phyloP scores from a whole-genome alignment of 139 green algal species.

The Penium margaritaceum region DNA sequence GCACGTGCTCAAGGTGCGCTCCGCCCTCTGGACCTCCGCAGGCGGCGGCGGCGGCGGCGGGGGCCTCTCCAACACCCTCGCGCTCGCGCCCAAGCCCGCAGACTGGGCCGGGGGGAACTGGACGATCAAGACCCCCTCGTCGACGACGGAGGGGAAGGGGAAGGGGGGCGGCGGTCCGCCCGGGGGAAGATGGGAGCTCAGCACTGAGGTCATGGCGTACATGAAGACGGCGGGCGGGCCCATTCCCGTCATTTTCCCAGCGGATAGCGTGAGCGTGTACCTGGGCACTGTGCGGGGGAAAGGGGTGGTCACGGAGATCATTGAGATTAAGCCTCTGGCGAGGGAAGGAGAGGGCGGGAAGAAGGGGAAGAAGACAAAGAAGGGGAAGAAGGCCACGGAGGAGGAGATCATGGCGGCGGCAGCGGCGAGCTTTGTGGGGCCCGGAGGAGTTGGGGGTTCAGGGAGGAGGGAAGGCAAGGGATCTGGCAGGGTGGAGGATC shows the following conservation, averaged over 20 bases:
- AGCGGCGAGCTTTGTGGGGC: no score
- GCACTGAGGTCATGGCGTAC: conserved; percentile 36
- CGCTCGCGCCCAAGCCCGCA: conserved; percentile 14
- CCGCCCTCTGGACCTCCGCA: conserved; percentile 33
- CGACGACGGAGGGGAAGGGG: no score
- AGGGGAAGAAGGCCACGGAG: conserved; percentile 13
- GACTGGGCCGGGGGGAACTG: conserved; percentile 39
- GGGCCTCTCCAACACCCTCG: conserved; percentile 7
- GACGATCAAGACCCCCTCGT: no score
- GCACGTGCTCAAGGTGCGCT: conserved; percentile 32
- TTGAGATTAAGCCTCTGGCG: conserved; percentile 12
- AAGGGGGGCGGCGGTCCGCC: neutral
- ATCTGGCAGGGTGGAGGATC: no score
- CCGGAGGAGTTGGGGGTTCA: no score
- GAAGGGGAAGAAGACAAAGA: neutral
- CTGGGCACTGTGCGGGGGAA: conserved; percentile 26
- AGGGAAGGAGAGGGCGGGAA: neutral
- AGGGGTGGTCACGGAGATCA: conserved; percentile 5
- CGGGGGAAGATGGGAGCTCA: conserved; percentile 20
- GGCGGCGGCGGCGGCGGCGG: neutral
- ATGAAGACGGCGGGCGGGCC: conserved; percentile 29
- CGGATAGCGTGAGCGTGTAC: conserved; percentile 34
- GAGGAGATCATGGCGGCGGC: conserved; percentile 4
- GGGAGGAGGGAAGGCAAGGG: no score
- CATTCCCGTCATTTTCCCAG: conserved; percentile 17